Evolutionary conservation across 1,139 yeast species (phyloP).

Genomic region (Arxiozyma bovina): DNA sequence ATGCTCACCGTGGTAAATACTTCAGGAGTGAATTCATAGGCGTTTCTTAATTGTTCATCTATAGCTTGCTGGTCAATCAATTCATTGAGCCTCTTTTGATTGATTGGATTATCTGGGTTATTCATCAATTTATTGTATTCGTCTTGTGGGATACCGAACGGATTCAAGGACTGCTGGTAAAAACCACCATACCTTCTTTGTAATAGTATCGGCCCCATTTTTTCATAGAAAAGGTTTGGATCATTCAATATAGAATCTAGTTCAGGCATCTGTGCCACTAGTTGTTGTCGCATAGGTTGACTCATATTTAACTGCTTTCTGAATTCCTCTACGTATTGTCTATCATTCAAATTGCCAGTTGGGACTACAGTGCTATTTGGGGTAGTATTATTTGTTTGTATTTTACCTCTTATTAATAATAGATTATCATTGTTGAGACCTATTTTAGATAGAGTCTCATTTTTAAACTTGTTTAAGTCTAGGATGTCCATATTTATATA

Average conservation of each 20-base stretch:
- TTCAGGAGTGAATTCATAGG: slow-evolving; percentile 85
- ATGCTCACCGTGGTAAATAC: slow-evolving; percentile 73
- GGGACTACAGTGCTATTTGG: slow-evolving; percentile 5
- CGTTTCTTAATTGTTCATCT: slow-evolving; percentile 68
- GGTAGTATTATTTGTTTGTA: slow-evolving; percentile 1
- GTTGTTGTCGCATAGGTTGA: slow-evolving; percentile 34
- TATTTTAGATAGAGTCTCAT: slow-evolving; percentile 38
- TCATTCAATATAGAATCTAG: slow-evolving; percentile 42
- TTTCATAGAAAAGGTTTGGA: slow-evolving; percentile 43
- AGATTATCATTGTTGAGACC: slow-evolving; percentile 52
- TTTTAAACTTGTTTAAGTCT: slow-evolving; percentile 21
- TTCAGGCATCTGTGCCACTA: slow-evolving; percentile 36
- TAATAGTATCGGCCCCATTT: slow-evolving; percentile 34
- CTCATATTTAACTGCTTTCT: slow-evolving; percentile 42
- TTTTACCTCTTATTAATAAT: slow-evolving; percentile 36
- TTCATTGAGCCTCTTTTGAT: slow-evolving; percentile 59
- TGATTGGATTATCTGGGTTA: slow-evolving; percentile 69
- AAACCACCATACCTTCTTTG: slow-evolving; percentile 22
- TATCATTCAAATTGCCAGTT: slow-evolving; percentile 24
- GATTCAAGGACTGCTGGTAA: slow-evolving; percentile 19
- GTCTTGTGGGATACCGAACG: slow-evolving; percentile 33
- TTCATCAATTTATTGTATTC: slow-evolving; percentile 46
- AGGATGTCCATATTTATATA: slow-evolving; percentile 41
- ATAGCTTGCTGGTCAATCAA: slow-evolving; percentile 63
- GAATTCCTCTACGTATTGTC: slow-evolving; percentile 40